Base-by-base conservation (phyloP, 2,329 filamentous ascomycete species). In the Aureobasidium sp. region DNA sequence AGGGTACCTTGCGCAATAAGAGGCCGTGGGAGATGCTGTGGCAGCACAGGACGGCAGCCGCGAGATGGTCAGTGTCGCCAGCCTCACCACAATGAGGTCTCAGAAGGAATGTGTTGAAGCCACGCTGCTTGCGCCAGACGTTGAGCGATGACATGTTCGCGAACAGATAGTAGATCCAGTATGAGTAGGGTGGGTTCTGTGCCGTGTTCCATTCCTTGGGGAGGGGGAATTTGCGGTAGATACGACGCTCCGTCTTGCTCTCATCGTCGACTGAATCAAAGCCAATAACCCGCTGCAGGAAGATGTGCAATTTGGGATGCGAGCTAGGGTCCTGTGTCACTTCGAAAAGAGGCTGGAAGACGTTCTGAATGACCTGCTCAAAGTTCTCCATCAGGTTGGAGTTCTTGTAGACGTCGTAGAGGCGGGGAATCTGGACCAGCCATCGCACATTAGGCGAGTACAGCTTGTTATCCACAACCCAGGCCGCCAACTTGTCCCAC, bases 221-320 rank as follows among this genome's bases (percentile, higher is more conserved):
- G 27, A 94, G 86, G 0, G 94, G 94, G 67, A 96, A 99, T 73
- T 99, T 99, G 70, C 88, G 89, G 78, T 91, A 96, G n/a, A 97
- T 82, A 25, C 94, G 87, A 32, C 93, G 86, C 75, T 99, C 94
- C 2, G 91, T 83, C 77, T 99, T 99, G 80, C 92, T 97, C 77
- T 99, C 94, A 68, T 99, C 94, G 70, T 99, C 94, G 50, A 99
- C 94, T 69, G 91, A 96, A 74, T 99, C 94, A 69, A 99, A 96
- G 1, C 94, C 94, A 70, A 99, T 91, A 34, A 99, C 94, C 63
- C 94, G 83, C 73, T 99, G 92, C 55, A 99, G 76, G 77, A 99
- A 97, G 49, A 97, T 78, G 72, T 99, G 93, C 21, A 99, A 83
- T 71, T 99, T 97, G 1, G 91, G 91, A 70, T 97, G 91, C 67